Evolutionary conservation across 768 basidiomycete genomes (phyloP).

Genomic region (Dacryopinax spathularia): DNA sequence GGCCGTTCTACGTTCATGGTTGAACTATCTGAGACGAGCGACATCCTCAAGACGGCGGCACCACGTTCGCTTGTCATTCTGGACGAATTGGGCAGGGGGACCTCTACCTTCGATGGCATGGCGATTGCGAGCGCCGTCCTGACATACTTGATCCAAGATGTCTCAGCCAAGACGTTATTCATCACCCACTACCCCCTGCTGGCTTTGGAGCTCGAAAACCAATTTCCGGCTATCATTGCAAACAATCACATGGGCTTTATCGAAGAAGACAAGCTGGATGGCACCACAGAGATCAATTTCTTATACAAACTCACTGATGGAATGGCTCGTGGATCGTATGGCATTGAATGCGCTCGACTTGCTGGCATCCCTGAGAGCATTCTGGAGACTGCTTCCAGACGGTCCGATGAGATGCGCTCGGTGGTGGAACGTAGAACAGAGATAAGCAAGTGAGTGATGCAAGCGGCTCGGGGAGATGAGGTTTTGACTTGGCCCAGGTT

Average conservation of each 20-base stretch:
- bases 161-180: constrained; percentile 65
- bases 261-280: constrained; percentile 52
- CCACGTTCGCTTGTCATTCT: constrained; percentile 69
- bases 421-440: constrained; percentile 25
- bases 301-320: constrained; percentile 63
- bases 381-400: constrained; percentile 40
- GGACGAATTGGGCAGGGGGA: constrained; percentile 77
- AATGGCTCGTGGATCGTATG: constrained; percentile 68
- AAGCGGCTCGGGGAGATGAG: not conserved
- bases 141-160: constrained; percentile 46
- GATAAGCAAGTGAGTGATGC: constrained; percentile 8
- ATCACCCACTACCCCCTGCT: constrained; percentile 90
- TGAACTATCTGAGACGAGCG: constrained; percentile 85
- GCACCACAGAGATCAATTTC: constrained; percentile 70
- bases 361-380: constrained; percentile 67
- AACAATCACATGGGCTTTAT: constrained; percentile 83
- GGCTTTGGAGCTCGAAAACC: constrained; percentile 48
- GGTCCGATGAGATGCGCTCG: constrained; percentile 41
- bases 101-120: constrained; percentile 92
- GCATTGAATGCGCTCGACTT: constrained; percentile 81
- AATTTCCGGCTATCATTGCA: constrained; percentile 45
- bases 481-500: not conserved
- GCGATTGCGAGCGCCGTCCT: constrained; percentile 75
- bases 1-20: constrained; percentile 96
- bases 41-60: constrained; percentile 68